A percentile compares a stretch with the other conserved stretches of the same genome.
phyloP scores from a whole-genome alignment of 345 rosid species.

The Eucalyptus regnans region DNA sequence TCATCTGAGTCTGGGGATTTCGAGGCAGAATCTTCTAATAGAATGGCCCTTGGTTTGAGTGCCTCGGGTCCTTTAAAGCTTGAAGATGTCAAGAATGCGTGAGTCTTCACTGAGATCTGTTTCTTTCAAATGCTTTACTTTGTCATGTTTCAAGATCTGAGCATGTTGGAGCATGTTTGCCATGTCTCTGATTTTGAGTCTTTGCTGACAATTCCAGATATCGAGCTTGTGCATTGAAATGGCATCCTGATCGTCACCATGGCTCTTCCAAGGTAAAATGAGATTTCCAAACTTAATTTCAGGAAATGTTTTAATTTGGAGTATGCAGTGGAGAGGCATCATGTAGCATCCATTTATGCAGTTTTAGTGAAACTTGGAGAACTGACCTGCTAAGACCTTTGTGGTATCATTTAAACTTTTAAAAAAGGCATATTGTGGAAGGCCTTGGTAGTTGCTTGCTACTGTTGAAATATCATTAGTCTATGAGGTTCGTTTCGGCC shows the following conservation, averaged over 20 bases:
- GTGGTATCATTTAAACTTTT: not conserved
- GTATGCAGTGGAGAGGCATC: not conserved
- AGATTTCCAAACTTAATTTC: not conserved
- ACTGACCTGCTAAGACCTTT: too few species aligned
- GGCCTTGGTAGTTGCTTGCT: not conserved
- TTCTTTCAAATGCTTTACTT: not conserved
- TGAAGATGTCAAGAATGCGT: slow-evolving; percentile 81
- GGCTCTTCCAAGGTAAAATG: slow-evolving; percentile 64
- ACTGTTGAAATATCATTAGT: not conserved
- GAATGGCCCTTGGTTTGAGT: slow-evolving; percentile 70
- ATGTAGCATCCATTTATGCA: not conserved
- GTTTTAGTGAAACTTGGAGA: not conserved
- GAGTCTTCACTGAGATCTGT: slow-evolving; percentile 9
- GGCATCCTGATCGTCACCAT: slow-evolving; percentile 95
- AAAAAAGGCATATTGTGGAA: not conserved
- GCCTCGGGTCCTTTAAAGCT: slow-evolving; percentile 68
- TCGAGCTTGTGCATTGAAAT: slow-evolving; percentile 73
- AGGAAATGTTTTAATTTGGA: not conserved
- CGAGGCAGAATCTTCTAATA: slow-evolving; percentile 40
- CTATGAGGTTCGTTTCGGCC: not conserved
- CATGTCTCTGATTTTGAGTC: not conserved
- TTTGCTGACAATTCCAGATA: slow-evolving; percentile 27
- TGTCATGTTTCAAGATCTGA: not conserved
- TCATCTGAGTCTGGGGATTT: slow-evolving; percentile 36
- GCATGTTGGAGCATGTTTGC: not conserved